phyloP scores from a whole-genome alignment of 352 stramenopile genomes.

The Phytophthora sojae region DNA sequence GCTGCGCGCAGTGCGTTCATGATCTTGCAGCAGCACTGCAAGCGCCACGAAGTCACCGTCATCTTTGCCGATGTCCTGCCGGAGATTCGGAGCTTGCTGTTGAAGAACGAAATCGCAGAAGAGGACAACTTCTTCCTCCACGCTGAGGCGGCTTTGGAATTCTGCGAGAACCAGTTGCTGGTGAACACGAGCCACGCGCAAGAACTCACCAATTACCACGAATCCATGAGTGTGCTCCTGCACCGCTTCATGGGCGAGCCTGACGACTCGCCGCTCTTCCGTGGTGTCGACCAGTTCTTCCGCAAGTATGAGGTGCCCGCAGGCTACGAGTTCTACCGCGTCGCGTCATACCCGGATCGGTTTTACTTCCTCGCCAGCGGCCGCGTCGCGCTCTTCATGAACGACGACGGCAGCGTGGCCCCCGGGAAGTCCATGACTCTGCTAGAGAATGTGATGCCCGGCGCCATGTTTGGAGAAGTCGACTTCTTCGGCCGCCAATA shows the following conservation, averaged over 20 bases:
- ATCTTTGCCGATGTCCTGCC: slow-evolving; percentile 77
- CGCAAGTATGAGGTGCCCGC: slow-evolving; percentile 55
- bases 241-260: slow-evolving; percentile 84
- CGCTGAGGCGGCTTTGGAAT: slow-evolving; percentile 77
- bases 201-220: slow-evolving; percentile 46
- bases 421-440: slow-evolving; percentile 58
- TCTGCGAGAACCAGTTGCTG: slow-evolving; percentile 77
- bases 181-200: slow-evolving; percentile 40
- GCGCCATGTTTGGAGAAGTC: slow-evolving; percentile 88
- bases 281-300: slow-evolving; percentile 74
- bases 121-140: slow-evolving; percentile 68
- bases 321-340: slow-evolving; percentile 80
- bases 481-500: slow-evolving; percentile 86
- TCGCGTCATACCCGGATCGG: slow-evolving; percentile 60
- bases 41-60: slow-evolving; percentile 69
- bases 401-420: slow-evolving; percentile 65
- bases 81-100: slow-evolving; percentile 68
- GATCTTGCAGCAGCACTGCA: slow-evolving; percentile 86
- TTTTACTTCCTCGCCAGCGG: slow-evolving; percentile 86
- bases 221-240: slow-evolving; percentile 70
- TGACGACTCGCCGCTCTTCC: slow-evolving; percentile 73
- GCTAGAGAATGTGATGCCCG: slow-evolving; percentile 76
- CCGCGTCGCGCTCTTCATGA: slow-evolving; percentile 80
- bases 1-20: slow-evolving; percentile 84
- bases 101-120: slow-evolving; percentile 84